Conservation (phyloP, 257 asterid species). For the Primulina tabacum region DNA sequence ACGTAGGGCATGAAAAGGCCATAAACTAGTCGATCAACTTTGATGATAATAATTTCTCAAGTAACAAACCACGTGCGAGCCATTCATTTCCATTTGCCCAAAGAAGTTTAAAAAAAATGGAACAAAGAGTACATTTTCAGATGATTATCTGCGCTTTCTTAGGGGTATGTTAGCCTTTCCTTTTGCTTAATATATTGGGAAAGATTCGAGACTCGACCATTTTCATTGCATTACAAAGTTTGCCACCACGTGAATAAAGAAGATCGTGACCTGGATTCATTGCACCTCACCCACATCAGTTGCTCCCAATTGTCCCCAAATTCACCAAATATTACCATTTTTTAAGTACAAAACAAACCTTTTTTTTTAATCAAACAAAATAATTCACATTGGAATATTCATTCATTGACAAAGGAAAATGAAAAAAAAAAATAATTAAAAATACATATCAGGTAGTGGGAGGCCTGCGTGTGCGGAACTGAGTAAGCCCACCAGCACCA, state of each 20-base stretch:
- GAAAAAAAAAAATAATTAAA: background rate
- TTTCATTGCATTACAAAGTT: slow-evolving; percentile 30
- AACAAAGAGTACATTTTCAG: background rate
- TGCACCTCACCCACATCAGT: slow-evolving; percentile 39
- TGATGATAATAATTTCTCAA: background rate
- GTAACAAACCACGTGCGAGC: slow-evolving; percentile 16
- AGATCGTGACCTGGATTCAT: slow-evolving; percentile 34
- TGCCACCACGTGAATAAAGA: slow-evolving; percentile 55
- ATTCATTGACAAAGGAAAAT: background rate
- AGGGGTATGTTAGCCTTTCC: slow-evolving; percentile 4
- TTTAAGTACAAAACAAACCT: background rate
- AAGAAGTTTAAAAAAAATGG: background rate
- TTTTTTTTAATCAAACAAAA: no score
- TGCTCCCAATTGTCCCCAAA: slow-evolving; percentile 27
- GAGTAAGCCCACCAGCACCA: slow-evolving; percentile 29
- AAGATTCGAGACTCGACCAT: slow-evolving; percentile 30
- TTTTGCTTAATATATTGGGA: slow-evolving; percentile 15
- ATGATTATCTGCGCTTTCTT: background rate
- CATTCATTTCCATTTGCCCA: background rate
- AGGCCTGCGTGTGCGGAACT: slow-evolving; percentile 38
- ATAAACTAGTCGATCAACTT: background rate
- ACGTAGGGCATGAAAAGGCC: background rate
- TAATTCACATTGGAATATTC: background rate
- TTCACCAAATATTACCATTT: slow-evolving; percentile 23
- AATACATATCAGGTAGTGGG: slow-evolving; percentile 37